Evolutionary conservation across 345 rosid genomes (phyloP).

Genomic region (Eucalyptus albens): DNA sequence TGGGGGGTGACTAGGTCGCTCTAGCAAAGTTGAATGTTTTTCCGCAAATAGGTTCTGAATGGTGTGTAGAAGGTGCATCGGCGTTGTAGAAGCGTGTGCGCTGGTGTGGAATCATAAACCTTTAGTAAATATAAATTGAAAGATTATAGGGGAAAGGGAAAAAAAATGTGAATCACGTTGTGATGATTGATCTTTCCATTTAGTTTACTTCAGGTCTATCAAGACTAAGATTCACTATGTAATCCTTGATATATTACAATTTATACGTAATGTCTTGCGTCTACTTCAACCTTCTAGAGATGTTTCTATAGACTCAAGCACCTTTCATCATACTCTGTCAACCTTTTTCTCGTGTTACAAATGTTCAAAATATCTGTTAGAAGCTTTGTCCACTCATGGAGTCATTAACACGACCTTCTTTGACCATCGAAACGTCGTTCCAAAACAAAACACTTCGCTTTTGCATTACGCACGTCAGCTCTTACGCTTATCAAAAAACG

Average conservation of each 20-base stretch:
- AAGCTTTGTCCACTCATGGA: neutral
- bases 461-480: neutral
- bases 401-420: neutral
- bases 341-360: neutral
- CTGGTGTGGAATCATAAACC: neutral
- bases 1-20: neutral
- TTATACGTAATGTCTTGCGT: neutral
- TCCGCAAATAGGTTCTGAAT: no score
- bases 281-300: neutral
- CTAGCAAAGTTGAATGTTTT: no score
- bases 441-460: neutral
- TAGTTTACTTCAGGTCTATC: neutral
- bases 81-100: neutral
- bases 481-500: neutral
- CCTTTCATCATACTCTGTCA: neutral
- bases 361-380: neutral
- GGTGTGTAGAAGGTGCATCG: neutral
- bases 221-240: no score
- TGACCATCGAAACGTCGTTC: neutral
- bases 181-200: neutral
- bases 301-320: neutral
- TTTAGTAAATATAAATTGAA: neutral
- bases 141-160: no score
- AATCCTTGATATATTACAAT: neutral
- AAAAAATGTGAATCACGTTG: no score